Conservation (phyloP, 129 eudicot species). For the Centaurea solstitialis region DNA sequence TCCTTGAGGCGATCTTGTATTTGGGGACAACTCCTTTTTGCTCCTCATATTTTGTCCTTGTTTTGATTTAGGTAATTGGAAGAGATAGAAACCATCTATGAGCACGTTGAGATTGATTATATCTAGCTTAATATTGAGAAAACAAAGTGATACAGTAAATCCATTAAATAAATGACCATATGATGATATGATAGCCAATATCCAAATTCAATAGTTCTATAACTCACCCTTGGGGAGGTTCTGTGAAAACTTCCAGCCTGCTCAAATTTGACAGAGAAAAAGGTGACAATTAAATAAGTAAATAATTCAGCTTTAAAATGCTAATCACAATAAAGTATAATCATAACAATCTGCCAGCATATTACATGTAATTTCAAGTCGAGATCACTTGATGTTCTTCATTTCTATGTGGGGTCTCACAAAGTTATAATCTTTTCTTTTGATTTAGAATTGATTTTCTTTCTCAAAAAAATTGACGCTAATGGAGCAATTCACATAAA, state of each 20-base stretch:
- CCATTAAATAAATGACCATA: too few relatives aligned
- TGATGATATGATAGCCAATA: too few relatives aligned
- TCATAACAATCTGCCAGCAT: neutral
- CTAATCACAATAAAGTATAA: neutral
- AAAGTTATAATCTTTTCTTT: conserved; percentile 8
- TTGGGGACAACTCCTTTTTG: too few relatives aligned
- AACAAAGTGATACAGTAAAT: too few relatives aligned
- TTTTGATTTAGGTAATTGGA: too few relatives aligned
- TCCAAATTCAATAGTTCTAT: too few relatives aligned
- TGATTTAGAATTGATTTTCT: neutral
- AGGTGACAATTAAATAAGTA: neutral
- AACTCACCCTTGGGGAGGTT: conserved; percentile 63
- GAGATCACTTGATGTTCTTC: neutral
- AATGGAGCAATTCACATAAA: neutral
- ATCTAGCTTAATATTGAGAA: too few relatives aligned
- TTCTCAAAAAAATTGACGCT: neutral
- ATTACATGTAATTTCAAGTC: neutral
- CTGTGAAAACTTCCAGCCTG: conserved; percentile 50
- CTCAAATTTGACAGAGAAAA: conserved; percentile 26
- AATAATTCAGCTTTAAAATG: neutral
- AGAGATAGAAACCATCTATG: too few relatives aligned
- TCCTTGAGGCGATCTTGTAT: too few relatives aligned
- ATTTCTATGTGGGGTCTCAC: conserved; percentile 1
- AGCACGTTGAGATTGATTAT: too few relatives aligned
- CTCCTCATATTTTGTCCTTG: too few relatives aligned